Evolutionary conservation across 2,329 filamentous ascomycete species (phyloP).

Genomic region (Colletotrichum navitas): DNA sequence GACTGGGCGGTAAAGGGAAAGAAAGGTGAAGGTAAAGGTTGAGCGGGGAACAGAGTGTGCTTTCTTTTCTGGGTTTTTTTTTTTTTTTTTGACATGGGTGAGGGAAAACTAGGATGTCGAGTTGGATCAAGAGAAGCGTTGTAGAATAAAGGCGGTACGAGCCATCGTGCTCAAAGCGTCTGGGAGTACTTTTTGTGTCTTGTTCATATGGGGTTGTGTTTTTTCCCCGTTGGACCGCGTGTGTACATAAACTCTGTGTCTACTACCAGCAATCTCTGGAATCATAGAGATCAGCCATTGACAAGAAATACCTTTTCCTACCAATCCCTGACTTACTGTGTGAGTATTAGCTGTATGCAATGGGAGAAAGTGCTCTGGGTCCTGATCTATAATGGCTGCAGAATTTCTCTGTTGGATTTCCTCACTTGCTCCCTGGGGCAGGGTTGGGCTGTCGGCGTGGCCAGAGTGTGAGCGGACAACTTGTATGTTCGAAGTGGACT

Average conservation of each 20-base stretch:
- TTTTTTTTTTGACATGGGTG: not conserved
- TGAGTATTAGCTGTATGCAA: too few species aligned
- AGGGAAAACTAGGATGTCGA: conserved; percentile 17
- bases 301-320: not conserved
- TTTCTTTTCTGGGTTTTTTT: conserved; percentile 7
- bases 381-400: not conserved
- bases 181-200: conserved; percentile 6
- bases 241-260: conserved; percentile 30
- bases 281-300: conserved; percentile 14
- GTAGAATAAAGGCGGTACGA: conserved; percentile 15
- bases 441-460: not conserved
- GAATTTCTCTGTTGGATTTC: not conserved
- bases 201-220: not conserved
- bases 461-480: not conserved
- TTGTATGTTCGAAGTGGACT: not conserved
- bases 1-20: conserved; percentile 22
- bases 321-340: not conserved
- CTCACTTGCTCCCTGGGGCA: not conserved
- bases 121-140: conserved; percentile 20
- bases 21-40: not conserved
- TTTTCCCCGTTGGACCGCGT: not conserved
- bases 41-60: conserved; percentile 9
- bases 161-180: conserved; percentile 10
- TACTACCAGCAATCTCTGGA: conserved; percentile 10
- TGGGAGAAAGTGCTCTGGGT: not conserved